These are phyloP conservation scores for Straminergon stramineum DNA, from an alignment of 225 moss, liverwort and hornwort genomes.

Conservation along the genomic window DNA sequence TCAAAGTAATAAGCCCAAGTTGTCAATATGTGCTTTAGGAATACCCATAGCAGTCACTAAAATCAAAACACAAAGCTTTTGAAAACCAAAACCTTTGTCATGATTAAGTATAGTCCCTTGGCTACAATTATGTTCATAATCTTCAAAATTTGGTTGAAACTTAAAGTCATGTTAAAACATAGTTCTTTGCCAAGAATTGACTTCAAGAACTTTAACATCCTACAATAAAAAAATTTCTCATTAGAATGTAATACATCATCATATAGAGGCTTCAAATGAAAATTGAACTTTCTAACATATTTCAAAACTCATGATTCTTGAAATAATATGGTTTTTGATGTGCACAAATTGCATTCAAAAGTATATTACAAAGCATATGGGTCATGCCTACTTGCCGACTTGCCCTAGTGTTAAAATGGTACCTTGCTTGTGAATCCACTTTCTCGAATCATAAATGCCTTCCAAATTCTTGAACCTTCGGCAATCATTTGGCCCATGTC, in stretches of 20 bases:
- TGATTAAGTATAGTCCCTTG: rapidly evolving
- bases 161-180: background rate
- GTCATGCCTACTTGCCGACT: too few relatives aligned
- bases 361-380: rapidly evolving
- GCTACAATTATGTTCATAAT: background rate
- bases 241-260: background rate
- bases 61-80: background rate
- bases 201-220: background rate
- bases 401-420: too few relatives aligned
- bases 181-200: background rate
- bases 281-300: background rate
- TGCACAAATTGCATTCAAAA: background rate
- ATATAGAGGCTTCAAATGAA: background rate
- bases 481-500: background rate
- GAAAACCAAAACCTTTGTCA: background rate
- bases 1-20: background rate
- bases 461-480: background rate
- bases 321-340: rapidly evolving
- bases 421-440: background rate
- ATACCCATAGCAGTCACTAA: rapidly evolving
- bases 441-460: background rate
- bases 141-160: background rate
- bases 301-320: background rate
- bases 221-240: rapidly evolving
- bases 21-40: rapidly evolving